Conservation (phyloP, 1,284 basidiomycete genomes). For the Sanghuangporus weigelae region DNA sequence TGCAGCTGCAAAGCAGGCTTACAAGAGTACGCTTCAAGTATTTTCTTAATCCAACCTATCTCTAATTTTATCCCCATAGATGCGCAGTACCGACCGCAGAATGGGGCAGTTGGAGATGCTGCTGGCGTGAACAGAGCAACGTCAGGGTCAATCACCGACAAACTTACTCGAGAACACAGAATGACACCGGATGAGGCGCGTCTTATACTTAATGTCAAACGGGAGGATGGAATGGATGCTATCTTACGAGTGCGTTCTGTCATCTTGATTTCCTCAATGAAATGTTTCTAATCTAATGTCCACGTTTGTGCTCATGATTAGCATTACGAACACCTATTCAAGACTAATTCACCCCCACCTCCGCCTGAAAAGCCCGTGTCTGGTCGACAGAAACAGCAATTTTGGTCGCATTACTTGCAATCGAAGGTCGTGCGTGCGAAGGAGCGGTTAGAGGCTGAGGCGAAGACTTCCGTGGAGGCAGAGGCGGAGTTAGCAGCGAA, state of each 20-base stretch:
- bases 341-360: constrained; percentile 74
- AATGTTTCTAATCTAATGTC: background rate
- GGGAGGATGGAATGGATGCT: constrained; percentile 62
- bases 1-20: constrained; percentile 90
- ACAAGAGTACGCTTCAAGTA: constrained; percentile 67
- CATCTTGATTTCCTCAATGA: background rate
- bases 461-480: constrained; percentile 38
- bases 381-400: constrained; percentile 34
- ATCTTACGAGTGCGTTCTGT: constrained; percentile 60
- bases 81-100: constrained; percentile 73
- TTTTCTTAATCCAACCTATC: background rate
- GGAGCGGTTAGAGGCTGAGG: constrained; percentile 90
- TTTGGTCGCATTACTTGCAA: constrained; percentile 88
- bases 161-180: constrained; percentile 74
- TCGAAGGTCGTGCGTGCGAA: constrained; percentile 94
- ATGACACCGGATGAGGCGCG: constrained; percentile 98
- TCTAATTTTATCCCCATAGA: constrained; percentile 43
- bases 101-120: constrained; percentile 52
- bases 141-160: constrained; percentile 69
- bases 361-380: constrained; percentile 44
- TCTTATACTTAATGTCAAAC: constrained; percentile 89
- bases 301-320: constrained; percentile 29
- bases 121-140: constrained; percentile 70
- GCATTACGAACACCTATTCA: constrained; percentile 94
- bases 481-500: constrained; percentile 7